Base-by-base conservation (phyloP, 2,329 filamentous ascomycete species). In the Arthrobotrys musiformis region DNA sequence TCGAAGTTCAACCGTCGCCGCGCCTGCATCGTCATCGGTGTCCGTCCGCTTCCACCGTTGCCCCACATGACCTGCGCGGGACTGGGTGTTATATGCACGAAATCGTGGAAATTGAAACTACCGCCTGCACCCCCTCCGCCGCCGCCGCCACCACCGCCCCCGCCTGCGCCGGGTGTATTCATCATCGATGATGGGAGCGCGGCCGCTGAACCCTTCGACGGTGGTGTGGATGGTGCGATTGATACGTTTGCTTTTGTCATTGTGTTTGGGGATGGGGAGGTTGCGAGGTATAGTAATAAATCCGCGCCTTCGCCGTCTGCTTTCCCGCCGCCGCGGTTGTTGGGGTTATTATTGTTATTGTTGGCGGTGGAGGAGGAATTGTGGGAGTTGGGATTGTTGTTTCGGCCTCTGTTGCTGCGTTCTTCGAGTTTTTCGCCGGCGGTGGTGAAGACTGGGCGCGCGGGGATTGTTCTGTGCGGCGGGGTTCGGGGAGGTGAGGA, bases 11-110 rank as follows among this genome's bases (percentile, higher is more conserved):
- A 86, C 79, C 90, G 87, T 82, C 92, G 89, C 81, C 92, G 86
- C n/a, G 92, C 88, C 54, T 91, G 89, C 80, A 89, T 92, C 70
- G 86, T 79, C 37, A 88, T 82, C 7, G 89, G 89, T 48, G 88
- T 90, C 81, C 86, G 86, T 64, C 85, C 83, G 8, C 89, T 84
- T 8, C 46, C 62, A n/a, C 89, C 84, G 44, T 46, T 67, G 7
- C 70, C 93, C 92, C 93, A 97, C 8, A 90, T 88, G 80, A 90
- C 93, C 85, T 97, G 95, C 26, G 93, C 95, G 19, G 95, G 95
- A 82, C 93, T 97, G 0, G 95, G 95, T 5, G 95, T 97, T 83
- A 98, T 94, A 84, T 98, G 97, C 82, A 98, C 91, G 84, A 97
- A 99, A 82, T 99, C 95, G 63, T 93, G 90, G 85, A 98, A 97